Evolutionary conservation across 106 monocot genomes (phyloP).

Genomic region (Dendrobium huoshanense): DNA sequence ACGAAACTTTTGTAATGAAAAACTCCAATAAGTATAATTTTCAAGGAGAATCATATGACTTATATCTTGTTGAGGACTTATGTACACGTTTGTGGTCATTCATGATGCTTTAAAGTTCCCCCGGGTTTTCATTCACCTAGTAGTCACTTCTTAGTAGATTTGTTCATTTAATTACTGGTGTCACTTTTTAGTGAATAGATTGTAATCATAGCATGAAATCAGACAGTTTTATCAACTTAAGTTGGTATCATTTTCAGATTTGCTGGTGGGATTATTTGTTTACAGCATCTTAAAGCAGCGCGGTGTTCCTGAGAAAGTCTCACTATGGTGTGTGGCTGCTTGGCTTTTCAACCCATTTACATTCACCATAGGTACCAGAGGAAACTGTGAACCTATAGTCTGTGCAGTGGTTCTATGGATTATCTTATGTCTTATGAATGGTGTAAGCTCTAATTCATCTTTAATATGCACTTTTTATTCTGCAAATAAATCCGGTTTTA

Average conservation of each 20-base stretch:
- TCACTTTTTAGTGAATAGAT: no score
- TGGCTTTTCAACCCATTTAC: slow-evolving; percentile 80
- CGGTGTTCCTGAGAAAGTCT: slow-evolving; percentile 43
- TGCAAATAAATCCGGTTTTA: not conserved
- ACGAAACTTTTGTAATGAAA: no score
- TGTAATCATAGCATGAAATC: not conserved
- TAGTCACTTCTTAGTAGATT: no score
- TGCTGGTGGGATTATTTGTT: slow-evolving; percentile 71
- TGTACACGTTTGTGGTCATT: no score
- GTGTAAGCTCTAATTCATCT: slow-evolving; percentile 35
- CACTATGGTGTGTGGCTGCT: slow-evolving; percentile 46
- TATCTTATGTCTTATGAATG: slow-evolving; percentile 68
- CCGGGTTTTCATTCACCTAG: no score
- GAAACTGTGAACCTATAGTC: slow-evolving; percentile 70
- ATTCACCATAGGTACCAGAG: slow-evolving; percentile 67
- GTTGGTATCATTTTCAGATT: slow-evolving; percentile 2
- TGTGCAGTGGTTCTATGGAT: slow-evolving; percentile 80
- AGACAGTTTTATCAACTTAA: not conserved
- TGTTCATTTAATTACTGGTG: no score
- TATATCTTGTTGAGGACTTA: no score
- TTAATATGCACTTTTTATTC: not conserved
- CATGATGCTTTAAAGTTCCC: no score
- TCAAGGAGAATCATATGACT: no score
- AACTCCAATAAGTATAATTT: no score
- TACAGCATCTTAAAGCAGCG: slow-evolving; percentile 53